These are phyloP conservation scores for Globisporangium canariense DNA, from an alignment of 352 stramenopile genomes.

Conservation along the genomic window DNA sequence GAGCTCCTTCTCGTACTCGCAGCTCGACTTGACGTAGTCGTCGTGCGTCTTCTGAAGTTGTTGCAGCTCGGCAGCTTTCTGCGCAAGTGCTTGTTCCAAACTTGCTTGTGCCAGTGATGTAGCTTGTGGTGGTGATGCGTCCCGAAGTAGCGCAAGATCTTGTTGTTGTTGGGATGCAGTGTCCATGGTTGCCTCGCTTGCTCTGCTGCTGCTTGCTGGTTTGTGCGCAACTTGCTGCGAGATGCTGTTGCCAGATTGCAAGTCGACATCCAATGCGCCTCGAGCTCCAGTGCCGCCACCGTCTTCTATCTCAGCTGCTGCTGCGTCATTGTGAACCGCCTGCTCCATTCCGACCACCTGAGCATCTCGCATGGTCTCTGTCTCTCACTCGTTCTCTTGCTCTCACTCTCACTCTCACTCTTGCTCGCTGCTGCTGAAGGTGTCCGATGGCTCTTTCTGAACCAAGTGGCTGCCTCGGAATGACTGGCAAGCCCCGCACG, in stretches of 20 bases:
- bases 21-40: constrained; percentile 72
- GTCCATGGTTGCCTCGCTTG: not conserved
- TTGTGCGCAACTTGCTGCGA: not conserved
- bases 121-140: not conserved
- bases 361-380: not conserved
- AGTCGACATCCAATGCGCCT: not conserved
- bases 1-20: constrained; percentile 73
- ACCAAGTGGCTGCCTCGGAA: constrained; percentile 2
- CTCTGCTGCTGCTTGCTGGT: not conserved
- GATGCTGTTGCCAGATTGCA: not conserved
- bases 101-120: not conserved
- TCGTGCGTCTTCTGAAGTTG: constrained; percentile 61
- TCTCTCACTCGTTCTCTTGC: not conserved
- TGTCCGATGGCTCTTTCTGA: not conserved
- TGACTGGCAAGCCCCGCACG: not conserved
- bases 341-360: not conserved
- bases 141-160: too few species aligned
- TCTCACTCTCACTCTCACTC: too few species aligned
- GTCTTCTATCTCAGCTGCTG: not conserved
- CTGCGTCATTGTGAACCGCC: not conserved
- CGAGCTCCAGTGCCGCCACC: not conserved
- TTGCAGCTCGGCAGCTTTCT: constrained; percentile 29
- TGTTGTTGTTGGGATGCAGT: not conserved
- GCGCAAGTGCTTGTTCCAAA: constrained; percentile 4
- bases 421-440: not conserved